Conservation (phyloP, 257 asterid genomes). For the Petunia axillaris region DNA sequence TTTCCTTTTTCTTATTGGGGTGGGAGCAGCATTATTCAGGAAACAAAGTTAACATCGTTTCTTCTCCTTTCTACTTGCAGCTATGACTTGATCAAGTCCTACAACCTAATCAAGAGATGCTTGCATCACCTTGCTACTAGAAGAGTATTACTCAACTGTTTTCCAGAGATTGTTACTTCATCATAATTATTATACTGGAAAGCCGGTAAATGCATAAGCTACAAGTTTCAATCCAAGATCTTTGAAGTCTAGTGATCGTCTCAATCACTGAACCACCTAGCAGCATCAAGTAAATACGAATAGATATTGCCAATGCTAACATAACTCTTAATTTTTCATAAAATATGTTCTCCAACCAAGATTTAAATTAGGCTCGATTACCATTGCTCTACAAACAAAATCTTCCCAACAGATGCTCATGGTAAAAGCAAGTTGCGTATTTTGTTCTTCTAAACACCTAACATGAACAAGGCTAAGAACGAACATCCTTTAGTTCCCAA, state of each 20-base stretch:
- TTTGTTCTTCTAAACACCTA: background rate
- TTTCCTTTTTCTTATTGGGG: too few species aligned
- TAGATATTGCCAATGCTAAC: background rate
- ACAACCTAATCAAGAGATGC: too few species aligned
- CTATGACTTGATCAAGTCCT: too few species aligned
- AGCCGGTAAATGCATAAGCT: background rate
- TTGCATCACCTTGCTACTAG: background rate
- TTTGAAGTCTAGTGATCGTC: background rate
- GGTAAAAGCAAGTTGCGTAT: conserved; percentile 9
- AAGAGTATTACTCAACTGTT: background rate
- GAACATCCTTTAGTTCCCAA: background rate
- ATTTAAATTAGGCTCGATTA: background rate
- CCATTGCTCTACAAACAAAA: background rate
- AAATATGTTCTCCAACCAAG: background rate
- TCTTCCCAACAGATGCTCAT: background rate
- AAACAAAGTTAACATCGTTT: too few species aligned
- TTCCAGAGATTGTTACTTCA: background rate
- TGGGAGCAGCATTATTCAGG: too few species aligned
- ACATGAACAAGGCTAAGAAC: background rate
- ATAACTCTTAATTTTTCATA: background rate
- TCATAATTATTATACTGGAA: background rate
- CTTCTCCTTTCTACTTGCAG: too few species aligned
- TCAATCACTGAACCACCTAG: background rate
- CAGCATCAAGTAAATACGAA: background rate
- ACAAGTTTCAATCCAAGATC: background rate